Conservation (phyloP, 2,329 filamentous ascomycete genomes). For the Gremmenia infestans region DNA sequence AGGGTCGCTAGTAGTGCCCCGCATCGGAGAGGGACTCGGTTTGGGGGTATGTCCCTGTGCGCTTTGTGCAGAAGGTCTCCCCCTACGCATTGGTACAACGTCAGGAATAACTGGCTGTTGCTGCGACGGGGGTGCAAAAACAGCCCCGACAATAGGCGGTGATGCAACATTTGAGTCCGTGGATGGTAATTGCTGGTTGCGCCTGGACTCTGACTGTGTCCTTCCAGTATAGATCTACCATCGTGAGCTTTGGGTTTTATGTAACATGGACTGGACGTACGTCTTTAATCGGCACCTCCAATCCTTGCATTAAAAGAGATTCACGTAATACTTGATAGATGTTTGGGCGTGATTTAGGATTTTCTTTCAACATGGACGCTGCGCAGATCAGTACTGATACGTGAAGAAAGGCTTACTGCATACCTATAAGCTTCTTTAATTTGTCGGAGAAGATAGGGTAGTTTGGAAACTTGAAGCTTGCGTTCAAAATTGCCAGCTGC, state of each 20-base stretch:
- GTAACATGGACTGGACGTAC: constrained; percentile 47
- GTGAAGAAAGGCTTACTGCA: constrained; percentile 24
- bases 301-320: constrained; percentile 82
- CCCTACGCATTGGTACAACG: constrained; percentile 89
- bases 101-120: constrained; percentile 75
- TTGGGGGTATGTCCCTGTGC: constrained; percentile 43
- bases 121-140: constrained; percentile 70
- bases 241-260: constrained; percentile 6
- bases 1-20: constrained; percentile 70
- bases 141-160: constrained; percentile 67
- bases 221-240: constrained; percentile 66
- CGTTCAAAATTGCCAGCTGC: constrained; percentile 94
- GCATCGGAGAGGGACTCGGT: constrained; percentile 63
- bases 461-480: constrained; percentile 84
- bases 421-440: constrained; percentile 86
- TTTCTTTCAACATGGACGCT: constrained; percentile 89
- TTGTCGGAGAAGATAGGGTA: constrained; percentile 88
- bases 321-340: constrained; percentile 92
- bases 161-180: constrained; percentile 44
- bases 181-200: constrained; percentile 54
- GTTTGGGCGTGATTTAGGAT: constrained; percentile 70
- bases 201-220: constrained; percentile 57
- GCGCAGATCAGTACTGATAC: constrained; percentile 15
- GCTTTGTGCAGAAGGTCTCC: constrained; percentile 57
- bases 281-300: constrained; percentile 82